These are phyloP conservation scores for Aspergillus egyptiacus DNA, from an alignment of 495 filamentous ascomycete species.

Conservation along the genomic window DNA sequence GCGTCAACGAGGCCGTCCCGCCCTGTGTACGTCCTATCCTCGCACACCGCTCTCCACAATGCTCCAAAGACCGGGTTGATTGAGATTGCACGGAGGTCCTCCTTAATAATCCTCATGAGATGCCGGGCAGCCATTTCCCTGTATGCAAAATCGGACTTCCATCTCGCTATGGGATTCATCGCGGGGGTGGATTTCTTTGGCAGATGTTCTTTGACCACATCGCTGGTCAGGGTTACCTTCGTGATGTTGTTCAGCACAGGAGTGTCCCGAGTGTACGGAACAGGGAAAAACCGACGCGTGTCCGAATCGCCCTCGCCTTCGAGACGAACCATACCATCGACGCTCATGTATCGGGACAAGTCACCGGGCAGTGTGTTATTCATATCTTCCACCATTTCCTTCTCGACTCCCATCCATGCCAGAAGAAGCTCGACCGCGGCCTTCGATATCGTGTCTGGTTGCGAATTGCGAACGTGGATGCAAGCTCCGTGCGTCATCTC, in stretches of 20 bases:
- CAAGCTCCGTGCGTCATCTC: conserved; percentile 34
- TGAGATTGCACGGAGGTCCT: conserved; percentile 34
- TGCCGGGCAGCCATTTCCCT: conserved; percentile 26
- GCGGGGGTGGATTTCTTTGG: conserved; percentile 22
- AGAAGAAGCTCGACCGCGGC: conserved; percentile 38
- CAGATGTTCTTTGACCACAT: conserved; percentile 6
- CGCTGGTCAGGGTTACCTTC: conserved; percentile 11
- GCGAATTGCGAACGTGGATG: conserved; percentile 19
- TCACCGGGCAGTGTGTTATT: not conserved
- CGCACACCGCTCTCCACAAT: conserved; percentile 43
- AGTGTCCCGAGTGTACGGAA: not conserved
- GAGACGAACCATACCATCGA: conserved; percentile 7
- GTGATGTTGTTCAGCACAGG: not conserved
- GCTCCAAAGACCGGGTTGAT: conserved; percentile 44
- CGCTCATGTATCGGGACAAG: conserved; percentile 3
- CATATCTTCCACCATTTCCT: conserved; percentile 15
- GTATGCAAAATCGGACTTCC: conserved; percentile 29
- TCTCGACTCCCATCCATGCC: conserved; percentile 44
- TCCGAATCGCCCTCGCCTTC: conserved; percentile 1
- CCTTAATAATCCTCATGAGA: conserved; percentile 32
- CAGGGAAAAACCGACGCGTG: conserved; percentile 4
- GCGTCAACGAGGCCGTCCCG: conserved; percentile 33
- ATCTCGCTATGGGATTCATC: conserved; percentile 33
- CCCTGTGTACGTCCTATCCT: conserved; percentile 30
- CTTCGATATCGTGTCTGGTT: conserved; percentile 29